Evolutionary conservation across 1,284 basidiomycete species (phyloP).

Genomic region (Sanghuangporus baumii): DNA sequence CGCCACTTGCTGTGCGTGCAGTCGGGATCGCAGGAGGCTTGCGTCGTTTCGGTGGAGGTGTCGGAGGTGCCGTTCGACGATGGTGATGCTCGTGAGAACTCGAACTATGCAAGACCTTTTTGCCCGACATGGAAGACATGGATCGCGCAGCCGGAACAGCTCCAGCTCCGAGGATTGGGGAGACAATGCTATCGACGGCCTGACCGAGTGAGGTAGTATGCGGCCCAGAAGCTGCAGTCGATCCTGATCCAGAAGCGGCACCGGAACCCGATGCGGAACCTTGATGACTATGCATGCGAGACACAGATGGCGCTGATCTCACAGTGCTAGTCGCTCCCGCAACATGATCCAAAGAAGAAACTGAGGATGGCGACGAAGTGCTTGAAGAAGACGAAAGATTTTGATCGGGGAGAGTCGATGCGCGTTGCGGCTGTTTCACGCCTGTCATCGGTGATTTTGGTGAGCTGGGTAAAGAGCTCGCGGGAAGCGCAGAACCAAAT

Average conservation of each 20-base stretch:
- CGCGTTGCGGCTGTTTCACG: slow-evolving; percentile 4
- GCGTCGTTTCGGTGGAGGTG: slow-evolving; percentile 50
- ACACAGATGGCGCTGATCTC: slow-evolving; percentile 12
- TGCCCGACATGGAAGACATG: background rate
- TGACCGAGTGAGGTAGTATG: background rate
- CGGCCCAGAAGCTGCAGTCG: background rate
- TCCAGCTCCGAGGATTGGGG: slow-evolving; percentile 3
- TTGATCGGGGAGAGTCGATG: slow-evolving; percentile 7
- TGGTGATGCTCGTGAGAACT: slow-evolving; percentile 16
- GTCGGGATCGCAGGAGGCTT: slow-evolving; percentile 59
- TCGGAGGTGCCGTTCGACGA: slow-evolving; percentile 45
- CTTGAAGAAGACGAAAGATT: slow-evolving; percentile 1
- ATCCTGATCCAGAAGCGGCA: background rate
- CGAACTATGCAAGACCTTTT: slow-evolving; percentile 2
- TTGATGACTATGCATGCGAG: slow-evolving; percentile 8
- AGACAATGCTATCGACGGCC: slow-evolving; percentile 9
- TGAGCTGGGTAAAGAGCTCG: slow-evolving; percentile 19
- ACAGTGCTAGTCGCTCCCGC: slow-evolving; percentile 18
- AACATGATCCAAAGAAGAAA: slow-evolving; percentile 19
- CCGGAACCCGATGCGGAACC: background rate
- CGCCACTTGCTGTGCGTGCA: slow-evolving; percentile 37
- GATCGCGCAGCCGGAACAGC: background rate
- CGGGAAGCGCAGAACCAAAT: slow-evolving; percentile 32
- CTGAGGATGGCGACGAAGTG: slow-evolving; percentile 15
- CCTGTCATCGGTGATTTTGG: background rate